These are phyloP conservation scores for Hypoxylon lenormandii DNA, from an alignment of 495 filamentous ascomycete species.

Conservation along the genomic window DNA sequence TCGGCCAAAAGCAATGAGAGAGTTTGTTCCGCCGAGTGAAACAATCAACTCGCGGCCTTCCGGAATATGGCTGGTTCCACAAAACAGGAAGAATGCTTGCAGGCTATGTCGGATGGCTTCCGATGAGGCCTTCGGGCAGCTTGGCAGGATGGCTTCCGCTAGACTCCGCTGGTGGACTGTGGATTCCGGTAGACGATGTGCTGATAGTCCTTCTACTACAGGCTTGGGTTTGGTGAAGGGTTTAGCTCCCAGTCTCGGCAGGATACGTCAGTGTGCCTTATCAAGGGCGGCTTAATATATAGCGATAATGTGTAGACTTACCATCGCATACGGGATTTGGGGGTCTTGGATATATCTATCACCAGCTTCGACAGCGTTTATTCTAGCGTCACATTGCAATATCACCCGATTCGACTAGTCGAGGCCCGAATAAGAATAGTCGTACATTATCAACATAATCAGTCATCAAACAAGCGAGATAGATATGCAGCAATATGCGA, in stretches of 20 bases:
- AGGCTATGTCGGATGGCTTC: conserved; percentile 24
- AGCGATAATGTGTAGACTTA: not conserved
- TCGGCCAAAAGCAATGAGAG: conserved; percentile 10
- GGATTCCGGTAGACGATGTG: conserved; percentile 15
- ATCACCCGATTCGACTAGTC: not conserved
- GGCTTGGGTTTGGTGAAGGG: not conserved
- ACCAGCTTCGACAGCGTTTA: not conserved
- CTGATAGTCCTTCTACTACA: not conserved
- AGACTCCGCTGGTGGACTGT: conserved; percentile 11
- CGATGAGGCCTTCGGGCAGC: conserved; percentile 23
- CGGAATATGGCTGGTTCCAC: conserved; percentile 30
- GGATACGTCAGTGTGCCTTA: not conserved
- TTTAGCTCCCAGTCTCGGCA: conserved; percentile 2
- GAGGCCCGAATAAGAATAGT: not conserved
- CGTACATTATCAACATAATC: not conserved
- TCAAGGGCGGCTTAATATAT: not conserved
- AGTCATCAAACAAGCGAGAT: not conserved
- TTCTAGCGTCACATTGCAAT: not conserved
- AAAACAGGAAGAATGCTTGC: conserved; percentile 15
- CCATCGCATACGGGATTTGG: no score
- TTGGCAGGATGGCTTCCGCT: conserved; percentile 32
- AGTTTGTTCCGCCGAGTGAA: conserved; percentile 12
- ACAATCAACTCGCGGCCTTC: conserved; percentile 28
- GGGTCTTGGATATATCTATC: not conserved
- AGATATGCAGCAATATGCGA: not conserved